Conservation (phyloP, 176 grass and related monocot genomes). For the Oryza punctata region DNA sequence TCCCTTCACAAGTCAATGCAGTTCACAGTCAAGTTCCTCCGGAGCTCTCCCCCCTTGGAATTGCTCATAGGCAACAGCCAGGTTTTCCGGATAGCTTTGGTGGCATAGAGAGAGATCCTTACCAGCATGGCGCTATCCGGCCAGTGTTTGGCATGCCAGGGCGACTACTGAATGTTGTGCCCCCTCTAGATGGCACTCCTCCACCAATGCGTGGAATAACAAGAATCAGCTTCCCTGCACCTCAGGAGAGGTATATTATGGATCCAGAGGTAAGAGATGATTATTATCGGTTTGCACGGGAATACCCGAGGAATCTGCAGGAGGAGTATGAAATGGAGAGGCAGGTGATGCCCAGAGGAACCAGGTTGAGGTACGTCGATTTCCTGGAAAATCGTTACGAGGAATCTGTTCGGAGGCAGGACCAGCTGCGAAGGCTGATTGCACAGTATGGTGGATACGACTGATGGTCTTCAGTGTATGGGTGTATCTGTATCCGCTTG, state of each 20-base stretch:
- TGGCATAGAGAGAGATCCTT: background rate
- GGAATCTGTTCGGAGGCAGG: background rate
- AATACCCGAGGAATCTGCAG: slow-evolving; percentile 1
- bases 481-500: background rate
- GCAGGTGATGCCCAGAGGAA: background rate
- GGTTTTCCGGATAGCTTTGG: background rate
- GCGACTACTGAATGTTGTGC: no score
- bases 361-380: background rate
- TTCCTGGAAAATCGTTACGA: slow-evolving; percentile 8
- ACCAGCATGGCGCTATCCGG: background rate
- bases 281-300: background rate
- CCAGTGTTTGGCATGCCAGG: slow-evolving; percentile 5
- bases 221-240: background rate
- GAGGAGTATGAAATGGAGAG: slow-evolving; percentile 1
- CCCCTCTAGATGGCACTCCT: no score
- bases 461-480: background rate
- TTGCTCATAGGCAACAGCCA: slow-evolving; percentile 22
- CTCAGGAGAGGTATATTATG: background rate
- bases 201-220: background rate
- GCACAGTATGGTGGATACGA: background rate
- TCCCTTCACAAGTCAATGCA: slow-evolving; percentile 3
- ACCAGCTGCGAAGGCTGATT: background rate
- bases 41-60: background rate
- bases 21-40: background rate
- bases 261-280: background rate